phyloP scores from a whole-genome alignment of 441 rosid genomes.

The Gossypium lobatum region DNA sequence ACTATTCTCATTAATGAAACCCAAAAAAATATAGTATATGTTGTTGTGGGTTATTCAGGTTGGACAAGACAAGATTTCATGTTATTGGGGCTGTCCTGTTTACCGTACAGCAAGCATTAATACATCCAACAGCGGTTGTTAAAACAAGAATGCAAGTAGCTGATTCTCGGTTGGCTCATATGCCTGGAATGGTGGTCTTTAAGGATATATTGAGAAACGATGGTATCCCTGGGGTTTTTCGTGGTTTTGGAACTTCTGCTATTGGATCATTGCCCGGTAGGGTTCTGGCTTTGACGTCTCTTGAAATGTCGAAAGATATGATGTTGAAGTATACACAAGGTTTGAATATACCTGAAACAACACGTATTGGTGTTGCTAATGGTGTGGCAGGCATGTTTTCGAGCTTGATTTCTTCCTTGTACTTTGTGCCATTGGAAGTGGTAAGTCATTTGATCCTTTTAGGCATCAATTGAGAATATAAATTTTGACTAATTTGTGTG shows the following conservation, averaged over 20 bases:
- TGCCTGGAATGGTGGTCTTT: conserved; percentile 31
- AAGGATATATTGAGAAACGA: conserved; percentile 34
- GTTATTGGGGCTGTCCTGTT: conserved; percentile 49
- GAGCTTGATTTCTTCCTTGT: conserved; percentile 46
- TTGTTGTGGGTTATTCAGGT: conserved; percentile 21
- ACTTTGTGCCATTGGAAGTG: conserved; percentile 64
- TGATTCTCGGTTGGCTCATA: conserved; percentile 34
- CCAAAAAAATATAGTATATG: neutral
- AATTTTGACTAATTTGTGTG: neutral
- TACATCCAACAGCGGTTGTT: conserved; percentile 54
- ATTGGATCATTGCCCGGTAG: conserved; percentile 57
- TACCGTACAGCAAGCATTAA: conserved; percentile 47
- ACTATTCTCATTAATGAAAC: neutral
- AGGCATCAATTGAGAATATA: neutral
- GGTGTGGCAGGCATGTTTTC: conserved; percentile 64
- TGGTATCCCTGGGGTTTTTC: conserved; percentile 42
- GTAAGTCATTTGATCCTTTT: conserved; percentile 26
- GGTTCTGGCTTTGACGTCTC: conserved; percentile 48
- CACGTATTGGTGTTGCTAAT: conserved; percentile 49
- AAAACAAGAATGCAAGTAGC: conserved; percentile 65
- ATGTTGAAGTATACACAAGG: conserved; percentile 35
- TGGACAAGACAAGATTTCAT: conserved; percentile 61
- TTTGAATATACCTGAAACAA: conserved; percentile 42
- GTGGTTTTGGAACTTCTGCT: conserved; percentile 59
- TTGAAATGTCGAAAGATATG: conserved; percentile 55